A percentile compares a stretch with the other conserved stretches of the same genome.
phyloP scores from a whole-genome alignment of 352 stramenopile species.

The Phytophthora lateralis region DNA sequence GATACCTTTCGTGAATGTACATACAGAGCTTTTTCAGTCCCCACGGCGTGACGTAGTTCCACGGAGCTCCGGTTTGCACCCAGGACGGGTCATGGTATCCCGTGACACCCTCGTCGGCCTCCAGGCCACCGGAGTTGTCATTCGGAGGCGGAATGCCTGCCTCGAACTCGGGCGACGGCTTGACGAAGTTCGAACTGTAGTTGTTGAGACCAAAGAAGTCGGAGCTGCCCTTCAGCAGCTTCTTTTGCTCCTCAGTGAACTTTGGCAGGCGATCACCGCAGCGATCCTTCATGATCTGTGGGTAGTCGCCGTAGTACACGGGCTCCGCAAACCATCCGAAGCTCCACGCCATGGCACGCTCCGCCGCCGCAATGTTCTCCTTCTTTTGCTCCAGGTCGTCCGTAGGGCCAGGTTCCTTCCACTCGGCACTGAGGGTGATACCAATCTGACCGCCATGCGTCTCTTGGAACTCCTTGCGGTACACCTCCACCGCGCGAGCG shows the following conservation, averaged over 20 bases:
- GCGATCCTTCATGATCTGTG: conserved; percentile 85
- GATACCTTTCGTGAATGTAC: conserved; percentile 91
- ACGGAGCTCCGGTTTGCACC: conserved; percentile 78
- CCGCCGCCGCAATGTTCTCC: conserved; percentile 60
- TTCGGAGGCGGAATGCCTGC: conserved; percentile 30
- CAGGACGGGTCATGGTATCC: conserved; percentile 43
- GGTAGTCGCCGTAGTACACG: conserved; percentile 93
- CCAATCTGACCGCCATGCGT: conserved; percentile 79
- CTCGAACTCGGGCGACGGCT: conserved; percentile 41
- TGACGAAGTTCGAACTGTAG: conserved; percentile 74
- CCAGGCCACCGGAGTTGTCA: conserved; percentile 33
- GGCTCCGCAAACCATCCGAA: conserved; percentile 92
- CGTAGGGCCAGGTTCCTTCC: conserved; percentile 70
- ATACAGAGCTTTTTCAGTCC: conserved; percentile 87
- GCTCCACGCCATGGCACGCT: conserved; percentile 84
- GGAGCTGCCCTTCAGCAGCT: conserved; percentile 73
- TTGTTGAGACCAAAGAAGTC: conserved; percentile 97
- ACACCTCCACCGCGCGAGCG: conserved; percentile 82
- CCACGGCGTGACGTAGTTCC: conserved; percentile 70
- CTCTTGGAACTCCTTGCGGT: conserved; percentile 76
- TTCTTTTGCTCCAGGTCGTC: conserved; percentile 52
- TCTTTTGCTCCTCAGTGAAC: conserved; percentile 88
- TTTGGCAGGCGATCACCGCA: conserved; percentile 80
- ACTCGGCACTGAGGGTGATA: conserved; percentile 91
- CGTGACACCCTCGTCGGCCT: conserved; percentile 43